Conservation (phyloP, 2,329 filamentous ascomycete genomes). For the Pseudogymnoascus sp. region DNA sequence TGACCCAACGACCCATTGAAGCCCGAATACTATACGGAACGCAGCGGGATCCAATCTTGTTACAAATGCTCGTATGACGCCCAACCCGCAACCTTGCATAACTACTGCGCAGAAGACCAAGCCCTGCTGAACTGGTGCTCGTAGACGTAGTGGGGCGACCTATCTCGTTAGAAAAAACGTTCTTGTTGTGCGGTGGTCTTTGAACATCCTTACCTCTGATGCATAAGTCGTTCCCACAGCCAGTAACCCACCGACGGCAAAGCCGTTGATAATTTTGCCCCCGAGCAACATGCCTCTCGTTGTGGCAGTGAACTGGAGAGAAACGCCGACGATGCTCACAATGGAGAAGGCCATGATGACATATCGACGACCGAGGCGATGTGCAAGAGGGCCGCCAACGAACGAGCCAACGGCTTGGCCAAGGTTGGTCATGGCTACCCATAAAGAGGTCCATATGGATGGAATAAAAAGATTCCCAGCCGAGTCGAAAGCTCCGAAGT, state of each 20-base stretch:
- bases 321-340: constrained; percentile 14
- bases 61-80: constrained; percentile 16
- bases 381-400: constrained; percentile 14
- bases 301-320: constrained; percentile 14
- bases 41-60: constrained; percentile 13
- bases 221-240: constrained; percentile 15
- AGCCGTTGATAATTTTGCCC: constrained; percentile 19
- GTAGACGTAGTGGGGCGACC: constrained; percentile 16
- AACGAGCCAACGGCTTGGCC: constrained; percentile 16
- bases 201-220: constrained; percentile 16
- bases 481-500: constrained; percentile 18
- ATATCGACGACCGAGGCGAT: constrained; percentile 16
- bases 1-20: constrained; percentile 16
- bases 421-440: constrained; percentile 17
- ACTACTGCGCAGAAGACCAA: constrained; percentile 17
- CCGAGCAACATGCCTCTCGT: constrained; percentile 14
- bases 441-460: constrained; percentile 18
- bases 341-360: constrained; percentile 13
- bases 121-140: constrained; percentile 18
- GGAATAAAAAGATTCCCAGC: constrained; percentile 17
- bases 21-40: constrained; percentile 17
- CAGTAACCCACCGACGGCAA: constrained; percentile 16
- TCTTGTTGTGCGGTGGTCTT: constrained; percentile 11
- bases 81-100: constrained; percentile 18
- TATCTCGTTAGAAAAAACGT: constrained; percentile 2